Evolutionary conservation across 306 rosid genomes (phyloP).

Genomic region (Malus domestica): DNA sequence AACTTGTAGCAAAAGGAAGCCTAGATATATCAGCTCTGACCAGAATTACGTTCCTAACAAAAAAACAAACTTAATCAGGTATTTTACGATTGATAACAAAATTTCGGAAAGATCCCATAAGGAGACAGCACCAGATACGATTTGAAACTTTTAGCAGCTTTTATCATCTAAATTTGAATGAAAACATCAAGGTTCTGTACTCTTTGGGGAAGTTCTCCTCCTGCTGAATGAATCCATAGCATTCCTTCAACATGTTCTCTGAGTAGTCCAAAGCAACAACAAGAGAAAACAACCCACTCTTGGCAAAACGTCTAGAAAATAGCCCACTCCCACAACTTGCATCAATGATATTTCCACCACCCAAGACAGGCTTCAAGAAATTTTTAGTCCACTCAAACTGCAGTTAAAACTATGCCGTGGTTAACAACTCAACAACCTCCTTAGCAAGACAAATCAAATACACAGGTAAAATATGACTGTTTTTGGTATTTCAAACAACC

Average conservation of each 20-base stretch:
- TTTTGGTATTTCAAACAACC: neutral
- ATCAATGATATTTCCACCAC: conserved; percentile 87
- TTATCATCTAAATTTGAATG: conserved; percentile 3
- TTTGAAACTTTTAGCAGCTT: neutral
- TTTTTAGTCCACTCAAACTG: conserved; percentile 73
- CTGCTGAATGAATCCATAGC: conserved; percentile 74
- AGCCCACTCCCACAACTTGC: conserved; percentile 95
- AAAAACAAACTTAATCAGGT: conserved; percentile 9
- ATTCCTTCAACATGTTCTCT: conserved; percentile 81
- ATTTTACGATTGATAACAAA: conserved; percentile 6
- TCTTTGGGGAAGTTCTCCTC: conserved; percentile 71
- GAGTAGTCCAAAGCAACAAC: conserved; percentile 91
- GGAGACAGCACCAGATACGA: neutral
- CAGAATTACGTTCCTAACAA: conserved; percentile 52
- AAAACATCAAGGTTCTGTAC: conserved; percentile 34
- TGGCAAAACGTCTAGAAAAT: conserved; percentile 79
- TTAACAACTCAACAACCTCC: conserved; percentile 7
- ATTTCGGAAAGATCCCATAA: neutral
- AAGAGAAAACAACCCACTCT: conserved; percentile 74
- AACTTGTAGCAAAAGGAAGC: conserved; percentile 83
- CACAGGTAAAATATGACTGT: neutral
- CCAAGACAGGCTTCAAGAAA: conserved; percentile 65
- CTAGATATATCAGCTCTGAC: conserved; percentile 90
- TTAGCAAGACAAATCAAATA: neutral
- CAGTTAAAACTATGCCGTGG: conserved; percentile 25